Evolutionary conservation across 140 eudicot species (phyloP), one percentile per base, ranked within the genome.

Genomic region (Anethum foeniculum): DNA sequence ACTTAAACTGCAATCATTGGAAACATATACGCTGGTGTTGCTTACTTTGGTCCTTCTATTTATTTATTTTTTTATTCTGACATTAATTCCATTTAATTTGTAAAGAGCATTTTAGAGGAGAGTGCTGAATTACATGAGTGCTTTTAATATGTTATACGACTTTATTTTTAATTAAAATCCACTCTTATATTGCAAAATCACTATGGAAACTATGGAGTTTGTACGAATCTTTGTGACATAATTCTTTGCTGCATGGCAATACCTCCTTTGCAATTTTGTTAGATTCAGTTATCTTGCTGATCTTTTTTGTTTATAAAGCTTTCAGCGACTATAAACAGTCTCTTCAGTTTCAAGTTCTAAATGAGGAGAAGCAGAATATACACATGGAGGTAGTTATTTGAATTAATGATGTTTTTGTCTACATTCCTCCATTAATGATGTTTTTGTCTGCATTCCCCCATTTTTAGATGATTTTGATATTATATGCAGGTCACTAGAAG

Each of bases 331-430:
- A 94, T 79, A 89, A 80, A 72, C 98, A 94, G 79, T 94, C 98
- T 48, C 98, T 94, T 67, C 96, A 93, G 79, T 93, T 93, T 84
- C 96, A 90, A 84, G 85, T 80, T 81, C 79, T 93, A 78, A 90
- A 92, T 60, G 97, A 94, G 85, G 97, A 94, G 86, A 94, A 94
- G 85, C 96, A 93, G 77, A 92, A 94, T 80, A 94, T 94, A 82
- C 97, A 89, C 46, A 32, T 94, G 90, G 97, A 94, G 99, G 98
- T 92, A 34, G 39, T 74, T 88, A 41, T 75, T 43, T 69, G 48
- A 68, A 67, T 38, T 39, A 78, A 39, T 32, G 1, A 9, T 49
- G 19, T 60, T 48, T 19, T 78, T 65, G 52, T 49, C 16, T 79
- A 6, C 28, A 64, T 54, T 27, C 5, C 25, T 39, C 41, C 80